Base-by-base conservation (phyloP, 2,329 filamentous ascomycete species). In the Pseudogymnoascus verrucosus region DNA sequence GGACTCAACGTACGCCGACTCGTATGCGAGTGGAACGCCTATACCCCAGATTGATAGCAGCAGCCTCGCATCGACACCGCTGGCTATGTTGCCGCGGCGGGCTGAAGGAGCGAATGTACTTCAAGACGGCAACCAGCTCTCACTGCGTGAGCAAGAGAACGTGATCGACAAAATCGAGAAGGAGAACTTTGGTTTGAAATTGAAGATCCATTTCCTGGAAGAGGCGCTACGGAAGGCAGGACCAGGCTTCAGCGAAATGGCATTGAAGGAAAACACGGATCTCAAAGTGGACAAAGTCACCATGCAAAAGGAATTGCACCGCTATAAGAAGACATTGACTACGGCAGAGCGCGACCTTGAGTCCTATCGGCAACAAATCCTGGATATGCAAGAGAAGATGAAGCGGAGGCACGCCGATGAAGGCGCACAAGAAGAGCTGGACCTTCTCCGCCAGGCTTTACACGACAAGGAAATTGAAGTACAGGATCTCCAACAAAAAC, bases 111-210 rank as follows among this genome's bases (percentile, higher is more conserved):
- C 86, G 62, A 88, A 86, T 0, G 84, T 90, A 4, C 76, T 96
- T 39, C 88, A 93, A 66, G 89, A 95, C 69, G 92, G 92, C 19
- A 96, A 97, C 70, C 89, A 96, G 72, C 82, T 97, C 69, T 96
- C 95, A 1, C 77, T 99, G 64, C 88, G 92, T 66, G 95, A 99
- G 73, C 95, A 99, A 75, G 95, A 98, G 76, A 92, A 91, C 69
- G 89, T 95, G 68, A 93, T 99, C 69, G 91, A 97, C 77, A 90
- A 90, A 72, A 93, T 99, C 70, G 92, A 97, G 73, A 99, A 99
- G 79, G 95, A 98, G 73, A 99, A 99, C 73, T 99, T 98, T 73
- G 91, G 91, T 23, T 81, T 99, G 62, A 98, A 98, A 76, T 83
- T 98, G 69, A 97, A 96, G 76, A 96, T 98, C 62, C 92, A 98